Evolutionary conservation across 352 stramenopile species (phyloP).

Genomic region (Phytopythium sindhum): DNA sequence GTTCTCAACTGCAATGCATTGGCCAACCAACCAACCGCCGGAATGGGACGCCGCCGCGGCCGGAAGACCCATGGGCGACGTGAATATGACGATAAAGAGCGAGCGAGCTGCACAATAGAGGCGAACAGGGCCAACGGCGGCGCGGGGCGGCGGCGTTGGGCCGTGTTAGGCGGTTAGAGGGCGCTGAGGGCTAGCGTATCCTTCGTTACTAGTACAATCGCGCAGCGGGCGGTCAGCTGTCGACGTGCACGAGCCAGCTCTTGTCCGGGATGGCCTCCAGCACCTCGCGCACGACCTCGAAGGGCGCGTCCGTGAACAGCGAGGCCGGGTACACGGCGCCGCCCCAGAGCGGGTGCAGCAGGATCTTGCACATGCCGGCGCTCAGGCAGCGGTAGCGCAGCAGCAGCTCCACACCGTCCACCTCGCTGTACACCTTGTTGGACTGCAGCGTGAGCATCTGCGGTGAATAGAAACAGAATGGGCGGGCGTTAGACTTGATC

Average conservation of each 20-base stretch:
- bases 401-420: slow-evolving; percentile 92
- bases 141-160: slow-evolving; percentile 2
- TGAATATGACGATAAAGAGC: background rate
- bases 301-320: slow-evolving; percentile 93
- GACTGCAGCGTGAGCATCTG: slow-evolving; percentile 90
- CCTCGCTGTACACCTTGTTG: slow-evolving; percentile 96
- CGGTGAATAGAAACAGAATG: background rate
- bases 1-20: too few species aligned
- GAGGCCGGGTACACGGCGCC: slow-evolving; percentile 95
- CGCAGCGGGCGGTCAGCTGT: background rate
- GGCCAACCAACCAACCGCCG: background rate
- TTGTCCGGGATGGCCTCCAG: slow-evolving; percentile 36
- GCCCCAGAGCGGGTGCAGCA: slow-evolving; percentile 94
- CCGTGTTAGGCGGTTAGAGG: background rate
- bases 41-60: background rate
- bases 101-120: too few species aligned
- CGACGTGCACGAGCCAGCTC: slow-evolving; percentile 17
- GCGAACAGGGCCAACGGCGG: slow-evolving; percentile 1
- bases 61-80: background rate
- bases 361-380: slow-evolving; percentile 96
- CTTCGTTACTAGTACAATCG: slow-evolving; percentile 3
- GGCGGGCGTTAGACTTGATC: background rate
- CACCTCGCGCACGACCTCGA: slow-evolving; percentile 67
- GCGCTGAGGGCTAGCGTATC: background rate
- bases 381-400: slow-evolving; percentile 79